Base-by-base conservation (phyloP, 73 alveolate species). In the Tetrahymena borealis region DNA sequence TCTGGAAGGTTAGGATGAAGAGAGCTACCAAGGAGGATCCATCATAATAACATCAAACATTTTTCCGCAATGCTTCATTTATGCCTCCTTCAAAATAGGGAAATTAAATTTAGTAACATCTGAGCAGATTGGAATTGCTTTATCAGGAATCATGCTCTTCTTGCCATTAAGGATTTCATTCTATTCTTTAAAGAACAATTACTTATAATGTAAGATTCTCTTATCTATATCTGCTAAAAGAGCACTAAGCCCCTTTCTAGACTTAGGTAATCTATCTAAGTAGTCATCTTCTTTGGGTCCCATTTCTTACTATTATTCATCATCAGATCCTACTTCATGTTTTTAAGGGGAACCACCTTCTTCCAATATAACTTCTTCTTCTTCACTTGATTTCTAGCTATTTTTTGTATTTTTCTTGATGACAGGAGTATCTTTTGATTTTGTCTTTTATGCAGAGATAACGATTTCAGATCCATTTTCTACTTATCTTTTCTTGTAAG, bases 1-100 rank as follows among this genome's bases (percentile, higher is more conserved):
- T 92, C 98, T 96, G 10, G 98, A 94, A 33, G 98, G 98, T 91
- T 93, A 78, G 24, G 98, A 95, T n/a, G 97, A 94, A 35, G 99
- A 94, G n/a, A 97, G 96, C 85, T 97, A 93, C 99, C 99, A 97
- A 13, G 99, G 99, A 4, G 99, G 99, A 94, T 97, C 99, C 96
- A 97, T 97, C 96, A 97, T 96, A 11, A 97, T 94, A 32, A 97
- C 99, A 94, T 97, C 99, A 91, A 96, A 97, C 16, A 94, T 91
- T 79, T 96, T 91, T 43, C 97, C 97, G 31, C 95, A 95, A 32
- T 94, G 90, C 40, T 92, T 37, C 36, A 78, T 38, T 78, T 94
- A 90, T 1, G 93, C 40, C 18, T 94, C 94, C 10, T 16, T 39
- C 33, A 39, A 79, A 79, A 35, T 93, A 39, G 40, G 90, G 90